These are phyloP conservation scores for Chytridiales sp. DNA, from an alignment of 371 early-diverging fungal genomes.

Conservation along the genomic window DNA sequence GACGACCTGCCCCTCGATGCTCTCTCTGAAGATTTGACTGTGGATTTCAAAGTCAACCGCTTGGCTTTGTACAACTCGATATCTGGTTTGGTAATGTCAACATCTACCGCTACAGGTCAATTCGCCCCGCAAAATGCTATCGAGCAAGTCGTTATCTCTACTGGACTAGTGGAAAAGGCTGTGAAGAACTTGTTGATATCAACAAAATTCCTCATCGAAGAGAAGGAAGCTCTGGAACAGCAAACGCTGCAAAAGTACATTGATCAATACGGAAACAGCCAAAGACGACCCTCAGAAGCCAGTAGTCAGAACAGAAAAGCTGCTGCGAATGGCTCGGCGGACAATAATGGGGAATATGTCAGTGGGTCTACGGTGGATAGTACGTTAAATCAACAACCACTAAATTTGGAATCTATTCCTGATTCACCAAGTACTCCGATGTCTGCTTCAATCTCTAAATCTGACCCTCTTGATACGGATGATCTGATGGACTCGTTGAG, in stretches of 20 bases:
- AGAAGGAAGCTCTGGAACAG: conserved; percentile 45
- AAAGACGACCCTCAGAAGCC: conserved; percentile 1
- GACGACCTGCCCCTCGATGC: conserved; percentile 45
- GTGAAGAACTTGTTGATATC: conserved; percentile 45
- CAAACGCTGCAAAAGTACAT: conserved; percentile 45
- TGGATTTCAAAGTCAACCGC: conserved; percentile 65
- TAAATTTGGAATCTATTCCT: too few species aligned
- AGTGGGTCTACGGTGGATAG: too few species aligned
- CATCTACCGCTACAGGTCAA: conserved; percentile 61
- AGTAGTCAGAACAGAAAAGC: not conserved
- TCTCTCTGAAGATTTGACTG: conserved; percentile 41
- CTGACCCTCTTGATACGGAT: not conserved
- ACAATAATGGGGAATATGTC: conserved; percentile 4
- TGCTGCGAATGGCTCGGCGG: conserved; percentile 5
- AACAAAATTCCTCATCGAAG: conserved; percentile 47
- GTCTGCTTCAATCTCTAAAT: too few species aligned
- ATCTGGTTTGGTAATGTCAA: conserved; percentile 65
- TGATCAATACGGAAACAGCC: conserved; percentile 26
- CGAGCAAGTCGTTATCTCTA: conserved; percentile 43
- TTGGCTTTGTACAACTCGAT: conserved; percentile 67
- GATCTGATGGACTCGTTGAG: conserved; percentile 15
- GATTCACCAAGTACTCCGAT: too few species aligned
- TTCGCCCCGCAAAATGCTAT: conserved; percentile 41
- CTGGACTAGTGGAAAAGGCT: conserved; percentile 44
- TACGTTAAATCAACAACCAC: too few species aligned